Evolutionary conservation across 2,329 filamentous ascomycete species (phyloP).

Genomic region (Diplocarpon mali): DNA sequence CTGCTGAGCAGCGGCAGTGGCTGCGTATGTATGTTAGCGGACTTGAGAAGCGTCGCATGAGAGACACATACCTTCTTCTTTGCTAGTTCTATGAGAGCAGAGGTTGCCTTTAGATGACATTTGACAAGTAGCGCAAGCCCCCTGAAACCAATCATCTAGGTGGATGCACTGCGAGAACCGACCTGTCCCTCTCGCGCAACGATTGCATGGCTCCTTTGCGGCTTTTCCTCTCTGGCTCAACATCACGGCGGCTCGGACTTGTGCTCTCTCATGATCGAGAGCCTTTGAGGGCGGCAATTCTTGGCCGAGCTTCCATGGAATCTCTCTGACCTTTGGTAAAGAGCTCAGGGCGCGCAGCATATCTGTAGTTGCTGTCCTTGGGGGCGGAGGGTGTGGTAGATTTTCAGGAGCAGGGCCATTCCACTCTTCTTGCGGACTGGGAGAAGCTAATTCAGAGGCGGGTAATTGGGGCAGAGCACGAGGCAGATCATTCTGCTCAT

Average conservation of each 20-base stretch:
- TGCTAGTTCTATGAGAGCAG: slow-evolving; percentile 13
- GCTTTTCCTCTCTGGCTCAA: slow-evolving; percentile 15
- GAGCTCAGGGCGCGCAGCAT: slow-evolving; percentile 10
- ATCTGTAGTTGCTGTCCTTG: slow-evolving; percentile 3
- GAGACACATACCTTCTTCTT: slow-evolving; percentile 5
- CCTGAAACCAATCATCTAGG: slow-evolving; percentile 16
- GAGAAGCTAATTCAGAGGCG: too few species aligned
- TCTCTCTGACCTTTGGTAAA: slow-evolving; percentile 16
- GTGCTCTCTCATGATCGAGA: slow-evolving; percentile 11
- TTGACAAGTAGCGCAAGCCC: slow-evolving; percentile 21
- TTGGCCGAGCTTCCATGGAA: slow-evolving; percentile 19
- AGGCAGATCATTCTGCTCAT: too few species aligned
- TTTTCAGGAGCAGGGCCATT: neutral
- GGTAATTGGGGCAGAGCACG: too few species aligned
- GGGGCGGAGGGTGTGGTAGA: neutral
- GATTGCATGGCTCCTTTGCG: slow-evolving; percentile 14
- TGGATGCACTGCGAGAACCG: slow-evolving; percentile 16
- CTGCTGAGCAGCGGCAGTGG: neutral
- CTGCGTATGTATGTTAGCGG: neutral
- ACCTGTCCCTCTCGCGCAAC: slow-evolving; percentile 13
- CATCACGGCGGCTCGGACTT: slow-evolving; percentile 17
- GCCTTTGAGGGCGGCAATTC: slow-evolving; percentile 13
- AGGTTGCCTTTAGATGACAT: slow-evolving; percentile 16
- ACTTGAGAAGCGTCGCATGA: neutral
- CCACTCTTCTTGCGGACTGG: too few species aligned